These are phyloP conservation scores for Penicillium sp. DNA, from an alignment of 2,329 filamentous ascomycete species.

Conservation along the genomic window DNA sequence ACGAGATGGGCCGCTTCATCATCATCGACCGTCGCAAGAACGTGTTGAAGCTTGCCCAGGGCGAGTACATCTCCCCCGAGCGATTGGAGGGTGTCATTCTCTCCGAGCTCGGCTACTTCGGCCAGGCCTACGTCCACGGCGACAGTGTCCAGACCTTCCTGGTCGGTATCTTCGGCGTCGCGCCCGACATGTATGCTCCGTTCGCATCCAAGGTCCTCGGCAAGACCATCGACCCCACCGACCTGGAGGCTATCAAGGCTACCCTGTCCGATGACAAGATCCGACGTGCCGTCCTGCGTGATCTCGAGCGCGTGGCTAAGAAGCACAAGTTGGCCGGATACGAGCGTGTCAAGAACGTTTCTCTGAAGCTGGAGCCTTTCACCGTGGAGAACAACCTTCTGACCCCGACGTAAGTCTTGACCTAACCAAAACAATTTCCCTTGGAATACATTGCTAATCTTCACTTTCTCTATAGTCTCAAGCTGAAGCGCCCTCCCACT, in stretches of 20 bases:
- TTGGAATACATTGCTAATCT: constrained; percentile 21
- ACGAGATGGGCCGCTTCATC: constrained; percentile 82
- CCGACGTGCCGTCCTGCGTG: constrained; percentile 72
- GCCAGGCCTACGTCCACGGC: constrained; percentile 87
- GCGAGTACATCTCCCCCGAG: constrained; percentile 97
- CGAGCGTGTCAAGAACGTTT: constrained; percentile 76
- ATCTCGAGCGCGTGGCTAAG: constrained; percentile 77
- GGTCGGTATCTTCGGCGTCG: constrained; percentile 85
- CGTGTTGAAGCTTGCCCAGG: constrained; percentile 96
- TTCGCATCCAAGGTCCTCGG: constrained; percentile 80
- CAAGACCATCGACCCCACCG: constrained; percentile 64
- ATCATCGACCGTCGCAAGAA: constrained; percentile 99
- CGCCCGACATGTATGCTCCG: constrained; percentile 79
- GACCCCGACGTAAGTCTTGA: constrained; percentile 51
- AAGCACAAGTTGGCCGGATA: constrained; percentile 90
- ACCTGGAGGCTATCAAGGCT: constrained; percentile 68
- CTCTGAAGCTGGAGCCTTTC: constrained; percentile 85
- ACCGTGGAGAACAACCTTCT: constrained; percentile 86
- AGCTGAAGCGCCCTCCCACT: constrained; percentile 71
- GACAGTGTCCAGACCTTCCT: constrained; percentile 80
- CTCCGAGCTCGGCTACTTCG: constrained; percentile 76
- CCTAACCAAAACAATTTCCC: background rate
- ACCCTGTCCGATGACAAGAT: constrained; percentile 73
- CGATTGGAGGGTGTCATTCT: constrained; percentile 94
- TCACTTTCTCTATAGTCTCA: constrained; percentile 56